Conservation (phyloP, 306 rosid species). For the Rosa multiflora region DNA sequence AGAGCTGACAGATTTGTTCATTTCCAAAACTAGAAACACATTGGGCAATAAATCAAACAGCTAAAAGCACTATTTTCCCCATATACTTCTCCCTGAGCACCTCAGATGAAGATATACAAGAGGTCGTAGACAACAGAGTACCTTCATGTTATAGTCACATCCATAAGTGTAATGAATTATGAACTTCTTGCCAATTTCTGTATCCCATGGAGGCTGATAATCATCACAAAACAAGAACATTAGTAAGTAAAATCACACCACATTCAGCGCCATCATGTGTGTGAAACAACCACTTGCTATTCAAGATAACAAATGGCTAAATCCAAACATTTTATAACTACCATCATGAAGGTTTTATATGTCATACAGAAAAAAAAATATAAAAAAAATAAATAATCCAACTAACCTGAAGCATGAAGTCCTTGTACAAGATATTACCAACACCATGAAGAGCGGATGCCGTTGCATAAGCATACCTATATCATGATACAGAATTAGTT, state of each 20-base stretch:
- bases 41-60: background rate
- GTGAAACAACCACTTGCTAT: background rate
- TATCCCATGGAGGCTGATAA: conserved; percentile 95
- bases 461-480: conserved; percentile 96
- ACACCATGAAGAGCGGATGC: conserved; percentile 86
- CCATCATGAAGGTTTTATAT: conserved; percentile 2
- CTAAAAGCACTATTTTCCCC: background rate
- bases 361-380: background rate
- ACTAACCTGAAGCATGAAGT: conserved; percentile 96
- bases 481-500: conserved; percentile 24
- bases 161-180: conserved; percentile 97
- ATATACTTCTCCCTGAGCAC: background rate
- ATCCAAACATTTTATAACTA: background rate
- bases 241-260: conserved; percentile 13
- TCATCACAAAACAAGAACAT: conserved; percentile 27
- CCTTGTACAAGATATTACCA: conserved; percentile 78
- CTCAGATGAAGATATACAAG: conserved; percentile 13
- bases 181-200: conserved; percentile 59
- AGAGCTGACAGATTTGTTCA: background rate
- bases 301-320: background rate
- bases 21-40: background rate
- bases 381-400: conserved; percentile 16
- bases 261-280: background rate
- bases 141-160: conserved; percentile 92
- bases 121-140: conserved; percentile 25